Evolutionary conservation across 2,329 filamentous ascomycete genomes (phyloP).

Genomic region (Colletotrichum sansevieriae): DNA sequence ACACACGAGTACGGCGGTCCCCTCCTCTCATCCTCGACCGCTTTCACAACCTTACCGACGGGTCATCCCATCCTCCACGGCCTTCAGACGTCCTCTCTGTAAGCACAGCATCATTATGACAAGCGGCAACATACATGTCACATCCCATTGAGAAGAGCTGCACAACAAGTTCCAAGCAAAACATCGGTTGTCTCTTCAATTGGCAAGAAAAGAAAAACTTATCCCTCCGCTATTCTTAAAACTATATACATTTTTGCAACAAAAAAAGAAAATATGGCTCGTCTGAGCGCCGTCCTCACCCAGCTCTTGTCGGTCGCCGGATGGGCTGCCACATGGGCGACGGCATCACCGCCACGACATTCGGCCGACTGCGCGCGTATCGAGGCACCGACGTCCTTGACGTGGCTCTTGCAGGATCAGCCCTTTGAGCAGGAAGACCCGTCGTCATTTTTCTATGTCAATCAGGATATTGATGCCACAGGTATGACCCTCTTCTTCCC

Average conservation of each 20-base stretch:
- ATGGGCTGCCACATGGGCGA: constrained; percentile 14
- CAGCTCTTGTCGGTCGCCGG: constrained; percentile 26
- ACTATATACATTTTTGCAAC: constrained; percentile 18
- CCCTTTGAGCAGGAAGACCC: constrained; percentile 40
- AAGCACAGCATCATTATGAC: not conserved
- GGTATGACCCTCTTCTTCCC: not conserved
- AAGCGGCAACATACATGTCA: not conserved
- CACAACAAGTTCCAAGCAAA: not conserved
- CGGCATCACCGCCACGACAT: not conserved
- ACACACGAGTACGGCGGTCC: too few species aligned
- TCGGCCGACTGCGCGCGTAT: constrained; percentile 28
- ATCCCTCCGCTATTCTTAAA: not conserved
- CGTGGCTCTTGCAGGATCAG: constrained; percentile 38
- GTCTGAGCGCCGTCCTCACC: constrained; percentile 35
- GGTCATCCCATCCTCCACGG: too few species aligned
- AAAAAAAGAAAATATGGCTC: constrained; percentile 35
- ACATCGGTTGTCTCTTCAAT: constrained; percentile 4
- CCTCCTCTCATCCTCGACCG: too few species aligned
- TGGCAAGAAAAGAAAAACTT: not conserved
- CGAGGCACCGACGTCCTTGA: constrained; percentile 34
- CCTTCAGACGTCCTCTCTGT: too few species aligned
- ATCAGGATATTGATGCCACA: constrained; percentile 39
- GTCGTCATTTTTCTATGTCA: constrained; percentile 41
- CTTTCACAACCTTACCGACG: too few species aligned
- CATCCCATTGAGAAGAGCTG: not conserved